These are phyloP conservation scores for Diaporthe vaccinii DNA, from an alignment of 2,329 filamentous ascomycete genomes.

Conservation along the genomic window DNA sequence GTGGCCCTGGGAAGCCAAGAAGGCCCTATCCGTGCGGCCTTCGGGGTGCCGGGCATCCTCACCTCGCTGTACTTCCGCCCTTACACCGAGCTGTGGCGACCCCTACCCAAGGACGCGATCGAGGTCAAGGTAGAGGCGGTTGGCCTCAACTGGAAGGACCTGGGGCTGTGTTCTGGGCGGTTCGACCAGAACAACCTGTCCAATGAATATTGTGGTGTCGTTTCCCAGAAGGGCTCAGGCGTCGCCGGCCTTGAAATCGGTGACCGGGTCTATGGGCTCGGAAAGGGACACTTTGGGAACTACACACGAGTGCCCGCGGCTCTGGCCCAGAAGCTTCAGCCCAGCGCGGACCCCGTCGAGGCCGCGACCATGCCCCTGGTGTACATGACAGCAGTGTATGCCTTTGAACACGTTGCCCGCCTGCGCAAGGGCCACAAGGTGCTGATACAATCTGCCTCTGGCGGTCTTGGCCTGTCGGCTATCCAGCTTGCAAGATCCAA, in stretches of 20 bases:
- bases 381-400: neutral
- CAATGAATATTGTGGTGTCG: neutral
- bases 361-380: neutral
- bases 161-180: neutral
- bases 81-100: neutral
- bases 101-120: neutral
- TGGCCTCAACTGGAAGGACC: neutral
- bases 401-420: neutral
- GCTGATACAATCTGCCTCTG: neutral
- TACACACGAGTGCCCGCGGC: neutral
- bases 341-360: neutral
- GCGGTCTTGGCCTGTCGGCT: neutral
- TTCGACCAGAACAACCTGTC: neutral
- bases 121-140: neutral
- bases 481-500: neutral
- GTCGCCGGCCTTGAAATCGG: neutral
- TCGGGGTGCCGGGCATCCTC: neutral
- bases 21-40: neutral
- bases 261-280: neutral
- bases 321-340: neutral
- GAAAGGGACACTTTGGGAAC: neutral
- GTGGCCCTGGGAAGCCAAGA: neutral
- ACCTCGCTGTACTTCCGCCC: neutral
- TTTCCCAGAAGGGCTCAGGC: neutral
- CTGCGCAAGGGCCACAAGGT: neutral